Base-by-base conservation (phyloP, 495 filamentous ascomycete genomes). In the Aspergillus funiculosus region DNA sequence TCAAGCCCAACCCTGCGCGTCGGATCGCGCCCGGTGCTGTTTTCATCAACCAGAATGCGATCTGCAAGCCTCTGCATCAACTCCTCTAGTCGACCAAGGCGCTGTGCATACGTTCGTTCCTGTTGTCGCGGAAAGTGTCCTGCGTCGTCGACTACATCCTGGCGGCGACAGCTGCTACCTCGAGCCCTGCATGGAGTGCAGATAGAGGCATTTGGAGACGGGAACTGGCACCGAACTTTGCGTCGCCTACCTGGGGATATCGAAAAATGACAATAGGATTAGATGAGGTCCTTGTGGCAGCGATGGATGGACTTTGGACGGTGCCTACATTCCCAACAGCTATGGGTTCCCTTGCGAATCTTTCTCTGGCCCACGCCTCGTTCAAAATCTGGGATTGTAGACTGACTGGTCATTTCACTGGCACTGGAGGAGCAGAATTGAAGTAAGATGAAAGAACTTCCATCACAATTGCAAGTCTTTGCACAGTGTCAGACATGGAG, bases 51-150 rank as follows among this genome's bases (percentile, higher is more conserved):
- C 2, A 25, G 2, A 13, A 39, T 39, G 13, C 37, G 37, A n/a
- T 39, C 37, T 1, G 25, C 19, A 6, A 39, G 20, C 9, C 37
- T 25, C 37, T 39, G 37, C 37, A 39, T 39, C 37, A 39, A 22
- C 37, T 39, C 37, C 13, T 39, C 37, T 0, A 39, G 37, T 10
- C 37, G 37, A 13, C 25, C 20, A 7, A 39, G 19, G 8, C 37
- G 37, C 9, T 39, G 37, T 6, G 17, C 37, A 13, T 39, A 21
- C 18, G 8, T 39, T 25, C 37, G 2, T 21, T 39, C 37, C 19
- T 21, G 37, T 2, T 25, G 37, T 13, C 5, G 37, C 8, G 37
- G 37, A 3, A 14, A 10, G 34, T 19, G n/a, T n/a, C n/a, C 34
- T 15, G 14, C 6, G 18, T 18, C 9, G 25, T 25, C 22, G 8